Evolutionary conservation across 164 flowering plant genomes (phyloP).

Genomic region (Umbellularia californica): DNA sequence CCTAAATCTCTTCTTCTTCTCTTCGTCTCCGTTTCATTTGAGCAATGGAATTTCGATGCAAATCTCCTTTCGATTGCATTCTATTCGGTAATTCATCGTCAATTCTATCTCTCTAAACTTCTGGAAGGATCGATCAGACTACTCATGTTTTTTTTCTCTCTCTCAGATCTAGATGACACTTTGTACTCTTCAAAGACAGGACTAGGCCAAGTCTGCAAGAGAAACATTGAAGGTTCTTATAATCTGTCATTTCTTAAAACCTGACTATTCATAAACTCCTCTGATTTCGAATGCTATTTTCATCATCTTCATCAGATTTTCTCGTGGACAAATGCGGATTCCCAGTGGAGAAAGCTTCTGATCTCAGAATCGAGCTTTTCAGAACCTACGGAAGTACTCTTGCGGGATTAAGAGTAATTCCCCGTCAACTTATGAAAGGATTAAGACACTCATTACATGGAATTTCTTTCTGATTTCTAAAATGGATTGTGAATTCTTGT

Average conservation of each 20-base stretch:
- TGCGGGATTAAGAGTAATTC: conserved; percentile 83
- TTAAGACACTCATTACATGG: background rate
- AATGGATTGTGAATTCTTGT: background rate
- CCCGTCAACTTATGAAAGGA: background rate
- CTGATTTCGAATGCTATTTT: background rate
- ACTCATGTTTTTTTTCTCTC: no score
- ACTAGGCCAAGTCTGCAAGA: conserved; percentile 48
- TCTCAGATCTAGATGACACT: conserved; percentile 88
- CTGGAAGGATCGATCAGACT: no score
- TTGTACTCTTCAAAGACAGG: conserved; percentile 61
- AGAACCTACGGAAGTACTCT: conserved; percentile 80
- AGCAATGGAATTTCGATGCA: conserved; percentile 29
- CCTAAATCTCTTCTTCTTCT: background rate
- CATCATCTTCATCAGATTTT: conserved; percentile 40
- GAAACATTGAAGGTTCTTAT: conserved; percentile 65
- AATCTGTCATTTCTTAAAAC: background rate
- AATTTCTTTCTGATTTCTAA: background rate
- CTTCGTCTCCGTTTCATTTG: background rate
- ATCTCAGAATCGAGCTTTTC: conserved; percentile 65
- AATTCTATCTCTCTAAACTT: no score
- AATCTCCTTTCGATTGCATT: conserved; percentile 50
- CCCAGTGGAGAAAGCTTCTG: conserved; percentile 44
- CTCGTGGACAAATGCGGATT: conserved; percentile 70
- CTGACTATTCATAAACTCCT: background rate
- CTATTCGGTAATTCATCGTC: conserved; percentile 37